Conservation (phyloP, 441 rosid genomes). For the Croton setiger region DNA sequence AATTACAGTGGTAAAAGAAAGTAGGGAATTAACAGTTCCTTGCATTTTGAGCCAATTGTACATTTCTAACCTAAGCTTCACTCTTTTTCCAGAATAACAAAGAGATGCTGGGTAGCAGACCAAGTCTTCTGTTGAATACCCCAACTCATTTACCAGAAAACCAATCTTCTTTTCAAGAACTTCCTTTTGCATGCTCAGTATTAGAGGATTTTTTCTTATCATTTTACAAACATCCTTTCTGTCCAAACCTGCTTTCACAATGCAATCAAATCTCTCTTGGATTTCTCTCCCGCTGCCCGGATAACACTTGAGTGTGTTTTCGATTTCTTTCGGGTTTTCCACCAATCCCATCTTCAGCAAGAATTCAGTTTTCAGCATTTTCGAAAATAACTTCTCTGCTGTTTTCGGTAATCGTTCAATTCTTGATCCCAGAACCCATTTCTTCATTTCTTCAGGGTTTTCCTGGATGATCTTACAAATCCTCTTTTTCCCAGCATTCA, state of each 20-base stretch:
- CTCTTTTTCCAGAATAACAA: slow-evolving; percentile 38
- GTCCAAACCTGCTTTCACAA: slow-evolving; percentile 52
- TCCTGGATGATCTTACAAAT: slow-evolving; percentile 56
- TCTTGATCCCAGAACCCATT: slow-evolving; percentile 48
- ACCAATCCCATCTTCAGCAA: slow-evolving; percentile 51
- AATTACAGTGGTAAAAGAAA: slow-evolving; percentile 50
- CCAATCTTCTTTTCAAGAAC: slow-evolving; percentile 51
- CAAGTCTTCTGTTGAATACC: slow-evolving; percentile 47
- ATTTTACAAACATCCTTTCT: slow-evolving; percentile 49
- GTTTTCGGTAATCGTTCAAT: slow-evolving; percentile 34
- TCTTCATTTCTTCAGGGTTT: slow-evolving; percentile 60
- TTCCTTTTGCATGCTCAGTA: slow-evolving; percentile 48
- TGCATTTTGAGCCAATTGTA: slow-evolving; percentile 58
- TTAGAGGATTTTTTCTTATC: slow-evolving; percentile 50
- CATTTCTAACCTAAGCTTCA: slow-evolving; percentile 58
- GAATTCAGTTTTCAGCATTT: slow-evolving; percentile 54
- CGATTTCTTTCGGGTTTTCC: slow-evolving; percentile 27
- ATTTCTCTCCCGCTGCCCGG: slow-evolving; percentile 68
- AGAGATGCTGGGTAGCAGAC: slow-evolving; percentile 56
- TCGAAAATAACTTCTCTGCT: slow-evolving; percentile 29
- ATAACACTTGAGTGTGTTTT: slow-evolving; percentile 40
- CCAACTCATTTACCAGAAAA: slow-evolving; percentile 45
- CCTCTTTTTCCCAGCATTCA: slow-evolving; percentile 58
- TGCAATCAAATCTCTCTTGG: slow-evolving; percentile 59
- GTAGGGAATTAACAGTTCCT: slow-evolving; percentile 27